Conservation (phyloP, 306 rosid species). For the Lathyrus oleraceus region DNA sequence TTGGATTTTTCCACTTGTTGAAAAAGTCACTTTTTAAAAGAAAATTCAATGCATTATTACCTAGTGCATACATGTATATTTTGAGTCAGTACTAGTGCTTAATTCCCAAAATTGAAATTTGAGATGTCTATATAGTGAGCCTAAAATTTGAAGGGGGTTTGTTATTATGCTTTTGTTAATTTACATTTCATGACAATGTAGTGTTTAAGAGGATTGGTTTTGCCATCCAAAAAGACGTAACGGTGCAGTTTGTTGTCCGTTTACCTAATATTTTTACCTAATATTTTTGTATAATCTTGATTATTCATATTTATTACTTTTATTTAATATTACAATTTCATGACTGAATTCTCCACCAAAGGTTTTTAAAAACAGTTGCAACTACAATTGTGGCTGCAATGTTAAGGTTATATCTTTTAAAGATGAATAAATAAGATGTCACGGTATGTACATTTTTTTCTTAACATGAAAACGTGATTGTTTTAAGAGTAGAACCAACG, state of each 20-base stretch:
- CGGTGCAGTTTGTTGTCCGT: too few relatives aligned
- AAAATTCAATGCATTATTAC: constrained; percentile 16
- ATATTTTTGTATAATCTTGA: too few relatives aligned
- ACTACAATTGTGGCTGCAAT: background rate
- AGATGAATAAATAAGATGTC: too few relatives aligned
- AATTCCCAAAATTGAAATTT: constrained; percentile 15
- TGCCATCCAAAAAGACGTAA: too few relatives aligned
- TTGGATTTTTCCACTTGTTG: constrained; percentile 5
- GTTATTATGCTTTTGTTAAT: background rate
- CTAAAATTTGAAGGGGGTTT: constrained; percentile 15
- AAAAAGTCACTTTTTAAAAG: background rate
- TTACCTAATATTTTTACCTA: too few relatives aligned
- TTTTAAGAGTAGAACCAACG: too few relatives aligned
- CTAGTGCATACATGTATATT: constrained; percentile 7
- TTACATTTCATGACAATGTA: background rate
- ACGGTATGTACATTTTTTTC: too few relatives aligned
- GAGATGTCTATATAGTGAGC: background rate
- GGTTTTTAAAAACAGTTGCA: background rate
- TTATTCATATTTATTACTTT: too few relatives aligned
- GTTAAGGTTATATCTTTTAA: too few relatives aligned
- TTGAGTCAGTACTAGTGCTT: constrained; percentile 17
- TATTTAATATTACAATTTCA: too few relatives aligned
- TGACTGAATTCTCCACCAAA: background rate
- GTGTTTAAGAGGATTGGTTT: too few relatives aligned
- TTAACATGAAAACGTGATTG: too few relatives aligned